phyloP scores from a whole-genome alignment of 1,139 yeast genomes.

The Kluyveromyces marxianus region DNA sequence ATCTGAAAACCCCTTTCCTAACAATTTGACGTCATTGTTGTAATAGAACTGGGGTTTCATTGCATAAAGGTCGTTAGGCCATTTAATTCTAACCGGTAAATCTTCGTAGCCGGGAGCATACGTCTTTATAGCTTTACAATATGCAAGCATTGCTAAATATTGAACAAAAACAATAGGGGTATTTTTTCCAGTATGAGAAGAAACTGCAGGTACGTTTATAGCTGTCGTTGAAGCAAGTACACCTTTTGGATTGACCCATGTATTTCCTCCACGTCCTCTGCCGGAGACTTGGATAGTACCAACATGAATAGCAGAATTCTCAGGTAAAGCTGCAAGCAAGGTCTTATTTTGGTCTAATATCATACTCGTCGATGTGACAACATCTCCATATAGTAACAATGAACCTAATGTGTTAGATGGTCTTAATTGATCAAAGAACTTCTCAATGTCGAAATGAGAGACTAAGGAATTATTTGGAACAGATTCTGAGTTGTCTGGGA shows the following conservation, averaged over 20 bases:
- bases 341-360: slow-evolving; percentile 66
- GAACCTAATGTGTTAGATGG: slow-evolving; percentile 48
- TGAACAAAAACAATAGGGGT: slow-evolving; percentile 71
- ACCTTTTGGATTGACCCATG: slow-evolving; percentile 93
- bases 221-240: slow-evolving; percentile 77
- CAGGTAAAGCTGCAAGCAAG: slow-evolving; percentile 37
- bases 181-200: slow-evolving; percentile 31
- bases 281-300: slow-evolving; percentile 87
- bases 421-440: slow-evolving; percentile 46
- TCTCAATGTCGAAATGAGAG: slow-evolving; percentile 61
- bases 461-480: slow-evolving; percentile 32
- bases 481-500: slow-evolving; percentile 28
- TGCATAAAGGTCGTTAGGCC: slow-evolving; percentile 95
- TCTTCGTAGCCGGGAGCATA: slow-evolving; percentile 64
- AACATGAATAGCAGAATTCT: slow-evolving; percentile 31
- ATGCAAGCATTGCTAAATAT: slow-evolving; percentile 76
- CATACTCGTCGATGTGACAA: slow-evolving; percentile 79
- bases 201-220: slow-evolving; percentile 46
- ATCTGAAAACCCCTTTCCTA: slow-evolving; percentile 16
- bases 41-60: slow-evolving; percentile 51
- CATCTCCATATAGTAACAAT: slow-evolving; percentile 70
- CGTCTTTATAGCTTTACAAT: slow-evolving; percentile 65
- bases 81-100: slow-evolving; percentile 75
- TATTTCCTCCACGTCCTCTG: slow-evolving; percentile 89
- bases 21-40: slow-evolving; percentile 21